phyloP scores from a whole-genome alignment of 73 alveolate genomes.

The Tetrahymena borealis region DNA sequence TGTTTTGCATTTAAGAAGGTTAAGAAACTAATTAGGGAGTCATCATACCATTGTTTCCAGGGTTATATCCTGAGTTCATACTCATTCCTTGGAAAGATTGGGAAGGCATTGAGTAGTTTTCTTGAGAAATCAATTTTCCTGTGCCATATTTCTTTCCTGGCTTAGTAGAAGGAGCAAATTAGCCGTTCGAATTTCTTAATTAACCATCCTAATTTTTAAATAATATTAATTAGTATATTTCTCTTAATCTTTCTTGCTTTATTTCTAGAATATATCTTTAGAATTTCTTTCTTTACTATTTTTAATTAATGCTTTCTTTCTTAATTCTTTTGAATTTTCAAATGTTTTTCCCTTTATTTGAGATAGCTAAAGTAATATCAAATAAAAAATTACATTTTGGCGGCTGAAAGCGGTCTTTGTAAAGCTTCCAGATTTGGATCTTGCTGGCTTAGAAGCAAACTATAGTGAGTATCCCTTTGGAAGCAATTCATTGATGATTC shows the following conservation, averaged over 20 bases:
- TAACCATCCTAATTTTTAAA: neutral
- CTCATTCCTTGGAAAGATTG: neutral
- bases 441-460: neutral
- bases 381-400: neutral
- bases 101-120: neutral
- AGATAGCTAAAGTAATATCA: neutral
- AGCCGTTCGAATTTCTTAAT: neutral
- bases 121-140: neutral
- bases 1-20: neutral
- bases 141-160: neutral
- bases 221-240: neutral
- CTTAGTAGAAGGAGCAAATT: neutral
- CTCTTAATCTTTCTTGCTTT: no score
- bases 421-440: neutral
- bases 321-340: neutral
- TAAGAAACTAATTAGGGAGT: neutral
- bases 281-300: no score
- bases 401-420: neutral
- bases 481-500: neutral
- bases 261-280: no score
- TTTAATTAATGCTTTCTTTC: neutral
- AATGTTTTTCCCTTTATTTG: neutral
- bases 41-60: neutral
- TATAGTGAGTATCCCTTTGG: neutral
- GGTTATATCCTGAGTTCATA: neutral